Conservation (phyloP, 2,329 filamentous ascomycete genomes). For the Ustulina deusta region DNA sequence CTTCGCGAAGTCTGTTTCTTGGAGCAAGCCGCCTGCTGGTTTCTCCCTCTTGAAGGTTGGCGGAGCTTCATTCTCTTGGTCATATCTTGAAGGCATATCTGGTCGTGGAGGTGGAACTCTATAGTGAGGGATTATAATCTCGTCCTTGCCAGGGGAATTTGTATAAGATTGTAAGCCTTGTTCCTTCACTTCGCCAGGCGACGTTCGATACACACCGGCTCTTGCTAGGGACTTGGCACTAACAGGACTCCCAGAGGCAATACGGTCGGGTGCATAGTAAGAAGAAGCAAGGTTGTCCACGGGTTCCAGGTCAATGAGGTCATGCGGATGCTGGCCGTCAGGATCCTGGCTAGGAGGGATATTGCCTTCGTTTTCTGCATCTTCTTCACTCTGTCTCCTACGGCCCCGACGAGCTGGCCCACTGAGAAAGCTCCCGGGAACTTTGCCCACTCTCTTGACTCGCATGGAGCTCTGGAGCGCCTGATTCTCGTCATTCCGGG, state of each 20-base stretch:
- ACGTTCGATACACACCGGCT: conserved; percentile 56
- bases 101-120: conserved; percentile 67
- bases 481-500: conserved; percentile 70
- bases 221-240: conserved; percentile 61
- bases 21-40: conserved; percentile 63
- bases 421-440: conserved; percentile 81
- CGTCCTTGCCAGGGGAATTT: conserved; percentile 53
- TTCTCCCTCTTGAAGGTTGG: conserved; percentile 75
- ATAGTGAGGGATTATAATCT: conserved; percentile 65
- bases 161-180: conserved; percentile 45
- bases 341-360: conserved; percentile 56
- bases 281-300: conserved; percentile 55
- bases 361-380: conserved; percentile 63
- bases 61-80: conserved; percentile 87
- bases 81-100: conserved; percentile 71
- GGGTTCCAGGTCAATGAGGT: conserved; percentile 53
- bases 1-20: conserved; percentile 68
- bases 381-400: conserved; percentile 75
- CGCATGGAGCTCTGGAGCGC: conserved; percentile 80
- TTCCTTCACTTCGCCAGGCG: conserved; percentile 51
- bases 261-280: conserved; percentile 63
- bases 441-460: conserved; percentile 80
- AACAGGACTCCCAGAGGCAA: conserved; percentile 69
- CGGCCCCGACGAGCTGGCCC: conserved; percentile 82
- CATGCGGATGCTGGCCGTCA: conserved; percentile 55